Evolutionary conservation across 2,329 filamentous ascomycete species (phyloP).

Genomic region (Cladosporium austrohemisphaericum): DNA sequence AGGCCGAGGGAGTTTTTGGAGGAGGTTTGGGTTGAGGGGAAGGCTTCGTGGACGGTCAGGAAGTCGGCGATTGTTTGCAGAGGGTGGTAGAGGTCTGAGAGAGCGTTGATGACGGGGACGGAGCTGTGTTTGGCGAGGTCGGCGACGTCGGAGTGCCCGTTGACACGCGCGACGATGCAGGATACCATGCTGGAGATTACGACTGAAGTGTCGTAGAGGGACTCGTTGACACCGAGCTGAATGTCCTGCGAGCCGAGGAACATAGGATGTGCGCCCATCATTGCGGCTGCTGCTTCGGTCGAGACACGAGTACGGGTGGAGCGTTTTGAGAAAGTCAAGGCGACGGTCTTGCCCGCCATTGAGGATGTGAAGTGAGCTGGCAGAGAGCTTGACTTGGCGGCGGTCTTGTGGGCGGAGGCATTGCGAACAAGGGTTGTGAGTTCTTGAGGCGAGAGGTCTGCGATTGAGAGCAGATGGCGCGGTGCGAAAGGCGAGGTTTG

Average conservation of each 20-base stretch:
- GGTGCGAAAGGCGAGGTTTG: constrained; percentile 58
- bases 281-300: constrained; percentile 83
- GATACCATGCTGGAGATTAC: constrained; percentile 76
- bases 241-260: constrained; percentile 95
- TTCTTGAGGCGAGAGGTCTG: constrained; percentile 75
- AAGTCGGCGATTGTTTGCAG: constrained; percentile 93
- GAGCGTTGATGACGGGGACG: constrained; percentile 52
- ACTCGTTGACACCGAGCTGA: constrained; percentile 93
- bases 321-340: constrained; percentile 95
- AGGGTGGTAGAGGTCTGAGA: constrained; percentile 89
- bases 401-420: constrained; percentile 70
- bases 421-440: constrained; percentile 78
- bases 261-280: constrained; percentile 91
- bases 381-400: constrained; percentile 64
- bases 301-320: constrained; percentile 91
- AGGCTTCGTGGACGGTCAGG: constrained; percentile 79
- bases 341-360: constrained; percentile 74
- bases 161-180: constrained; percentile 49
- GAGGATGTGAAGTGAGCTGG: constrained; percentile 58
- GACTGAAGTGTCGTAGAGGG: constrained; percentile 82
- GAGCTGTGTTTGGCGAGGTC: constrained; percentile 46
- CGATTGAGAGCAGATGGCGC: constrained; percentile 87
- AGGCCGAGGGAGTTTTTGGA: constrained; percentile 57
- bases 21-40: constrained; percentile 45
- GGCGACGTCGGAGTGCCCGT: constrained; percentile 49